A percentile compares a stretch with the other conserved stretches of the same genome.
Conservation (phyloP, 78 protist genomes). For the Dictyostelium intermedium region DNA sequence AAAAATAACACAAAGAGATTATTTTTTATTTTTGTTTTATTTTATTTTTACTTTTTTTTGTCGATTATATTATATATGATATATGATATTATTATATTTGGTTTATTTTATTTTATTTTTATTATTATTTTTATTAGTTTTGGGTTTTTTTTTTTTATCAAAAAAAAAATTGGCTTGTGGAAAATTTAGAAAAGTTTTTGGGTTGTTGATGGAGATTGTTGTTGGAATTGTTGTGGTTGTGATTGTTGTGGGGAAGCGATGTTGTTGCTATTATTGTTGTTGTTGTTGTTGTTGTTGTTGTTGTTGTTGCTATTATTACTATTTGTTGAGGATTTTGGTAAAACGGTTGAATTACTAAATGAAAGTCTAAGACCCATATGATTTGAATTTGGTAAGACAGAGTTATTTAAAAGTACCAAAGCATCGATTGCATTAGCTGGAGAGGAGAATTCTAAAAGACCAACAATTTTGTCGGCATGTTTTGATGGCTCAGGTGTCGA, state of each 20-base stretch:
- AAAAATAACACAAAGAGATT: too few relatives aligned
- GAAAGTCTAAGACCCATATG: conserved; percentile 41
- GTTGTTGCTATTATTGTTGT: not conserved
- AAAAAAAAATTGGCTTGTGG: not conserved
- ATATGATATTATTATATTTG: too few relatives aligned
- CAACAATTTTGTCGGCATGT: conserved; percentile 51
- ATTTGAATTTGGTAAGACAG: not conserved
- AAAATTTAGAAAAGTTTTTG: not conserved
- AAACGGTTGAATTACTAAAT: conserved; percentile 58
- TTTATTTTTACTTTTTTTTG: too few relatives aligned
- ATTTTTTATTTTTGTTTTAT: too few relatives aligned
- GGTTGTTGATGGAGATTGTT: not conserved
- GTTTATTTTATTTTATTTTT: not conserved
- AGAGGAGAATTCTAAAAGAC: conserved; percentile 49
- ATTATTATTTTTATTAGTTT: not conserved
- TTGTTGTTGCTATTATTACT: not conserved
- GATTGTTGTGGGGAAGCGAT: not conserved
- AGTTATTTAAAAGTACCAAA: conserved; percentile 52
- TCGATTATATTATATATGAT: too few relatives aligned
- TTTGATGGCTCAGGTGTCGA: not conserved
- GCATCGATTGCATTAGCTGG: conserved; percentile 63
- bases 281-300: not conserved
- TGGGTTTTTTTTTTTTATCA: not conserved
- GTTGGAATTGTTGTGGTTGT: not conserved
- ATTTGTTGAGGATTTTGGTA: conserved; percentile 17